A percentile compares a stretch with the other conserved stretches of the same genome.
phyloP scores from a whole-genome alignment of 805 yeast species.

The Yamadazyma sp. region DNA sequence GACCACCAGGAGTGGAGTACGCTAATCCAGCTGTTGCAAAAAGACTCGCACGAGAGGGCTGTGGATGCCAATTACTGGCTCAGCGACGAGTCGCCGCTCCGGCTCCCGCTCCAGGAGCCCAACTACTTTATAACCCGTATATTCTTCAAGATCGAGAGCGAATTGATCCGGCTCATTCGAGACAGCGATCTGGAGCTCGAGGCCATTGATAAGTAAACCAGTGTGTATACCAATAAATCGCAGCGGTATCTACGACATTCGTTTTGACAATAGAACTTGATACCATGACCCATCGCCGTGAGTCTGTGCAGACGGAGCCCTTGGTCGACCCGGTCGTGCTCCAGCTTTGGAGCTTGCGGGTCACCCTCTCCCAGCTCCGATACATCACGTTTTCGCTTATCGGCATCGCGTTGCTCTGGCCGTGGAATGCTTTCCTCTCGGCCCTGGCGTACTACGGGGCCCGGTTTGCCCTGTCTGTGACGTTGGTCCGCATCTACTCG shows the following conservation, averaged over 20 bases:
- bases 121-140: slow-evolving; percentile 51
- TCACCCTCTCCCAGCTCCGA: slow-evolving; percentile 31
- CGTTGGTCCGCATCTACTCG: slow-evolving; percentile 59
- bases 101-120: slow-evolving; percentile 69
- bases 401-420: slow-evolving; percentile 88
- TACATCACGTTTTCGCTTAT: slow-evolving; percentile 63
- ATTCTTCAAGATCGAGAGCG: slow-evolving; percentile 25
- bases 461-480: slow-evolving; percentile 52
- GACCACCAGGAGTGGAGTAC: slow-evolving; percentile 52
- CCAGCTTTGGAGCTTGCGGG: slow-evolving; percentile 4
- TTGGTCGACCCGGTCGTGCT: slow-evolving; percentile 23
- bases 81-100: slow-evolving; percentile 62
- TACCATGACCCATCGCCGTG: too few relatives aligned
- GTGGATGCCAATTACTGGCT: slow-evolving; percentile 53
- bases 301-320: not conserved
- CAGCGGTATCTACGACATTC: too few relatives aligned
- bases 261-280: too few relatives aligned
- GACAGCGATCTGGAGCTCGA: slow-evolving; percentile 8
- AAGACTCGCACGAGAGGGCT: not conserved
- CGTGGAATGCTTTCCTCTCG: slow-evolving; percentile 90
- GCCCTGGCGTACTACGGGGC: slow-evolving; percentile 79
- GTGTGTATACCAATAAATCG: too few relatives aligned
- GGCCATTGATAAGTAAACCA: too few relatives aligned
- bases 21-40: slow-evolving; percentile 7
- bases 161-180: slow-evolving; percentile 17